These are phyloP conservation scores for Fusarium bulbicola DNA, from an alignment of 2,329 filamentous ascomycete species.

Conservation along the genomic window DNA sequence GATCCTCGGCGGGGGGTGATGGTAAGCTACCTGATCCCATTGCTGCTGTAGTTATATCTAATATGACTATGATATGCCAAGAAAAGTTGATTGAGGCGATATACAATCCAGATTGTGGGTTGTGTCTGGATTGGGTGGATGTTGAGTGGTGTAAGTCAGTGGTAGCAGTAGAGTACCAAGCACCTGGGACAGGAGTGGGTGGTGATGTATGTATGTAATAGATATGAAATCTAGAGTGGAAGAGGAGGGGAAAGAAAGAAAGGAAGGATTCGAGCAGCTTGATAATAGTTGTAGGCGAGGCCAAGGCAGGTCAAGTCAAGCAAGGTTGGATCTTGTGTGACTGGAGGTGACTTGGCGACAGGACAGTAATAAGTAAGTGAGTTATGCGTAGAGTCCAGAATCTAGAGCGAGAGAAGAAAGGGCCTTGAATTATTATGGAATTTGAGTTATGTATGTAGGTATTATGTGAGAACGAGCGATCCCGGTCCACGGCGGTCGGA, in stretches of 20 bases:
- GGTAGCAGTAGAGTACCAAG: slow-evolving; percentile 19
- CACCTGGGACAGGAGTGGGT: slow-evolving; percentile 24
- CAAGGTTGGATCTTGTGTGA: slow-evolving; percentile 26
- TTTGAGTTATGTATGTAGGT: slow-evolving; percentile 25
- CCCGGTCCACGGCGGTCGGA: slow-evolving; percentile 36
- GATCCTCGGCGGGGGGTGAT: slow-evolving; percentile 62
- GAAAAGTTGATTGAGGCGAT: slow-evolving; percentile 11
- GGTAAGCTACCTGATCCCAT: slow-evolving; percentile 62
- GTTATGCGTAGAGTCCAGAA: slow-evolving; percentile 16
- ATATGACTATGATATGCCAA: slow-evolving; percentile 12
- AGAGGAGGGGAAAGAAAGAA: slow-evolving; percentile 16
- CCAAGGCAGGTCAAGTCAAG: slow-evolving; percentile 20
- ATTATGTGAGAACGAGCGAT: slow-evolving; percentile 41
- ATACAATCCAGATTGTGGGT: slow-evolving; percentile 13
- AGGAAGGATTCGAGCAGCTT: slow-evolving; percentile 34
- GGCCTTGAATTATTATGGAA: slow-evolving; percentile 27
- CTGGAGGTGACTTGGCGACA: slow-evolving; percentile 9
- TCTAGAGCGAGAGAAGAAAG: slow-evolving; percentile 9
- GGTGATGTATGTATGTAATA: slow-evolving; percentile 35
- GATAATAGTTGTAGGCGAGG: slow-evolving; percentile 40
- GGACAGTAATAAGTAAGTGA: slow-evolving; percentile 10
- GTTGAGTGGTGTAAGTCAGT: slow-evolving; percentile 29
- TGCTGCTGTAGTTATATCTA: slow-evolving; percentile 34
- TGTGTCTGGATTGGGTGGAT: not conserved
- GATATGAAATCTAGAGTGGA: slow-evolving; percentile 10